phyloP scores from a whole-genome alignment of 257 asterid species.

The Capsicum baccatum region DNA sequence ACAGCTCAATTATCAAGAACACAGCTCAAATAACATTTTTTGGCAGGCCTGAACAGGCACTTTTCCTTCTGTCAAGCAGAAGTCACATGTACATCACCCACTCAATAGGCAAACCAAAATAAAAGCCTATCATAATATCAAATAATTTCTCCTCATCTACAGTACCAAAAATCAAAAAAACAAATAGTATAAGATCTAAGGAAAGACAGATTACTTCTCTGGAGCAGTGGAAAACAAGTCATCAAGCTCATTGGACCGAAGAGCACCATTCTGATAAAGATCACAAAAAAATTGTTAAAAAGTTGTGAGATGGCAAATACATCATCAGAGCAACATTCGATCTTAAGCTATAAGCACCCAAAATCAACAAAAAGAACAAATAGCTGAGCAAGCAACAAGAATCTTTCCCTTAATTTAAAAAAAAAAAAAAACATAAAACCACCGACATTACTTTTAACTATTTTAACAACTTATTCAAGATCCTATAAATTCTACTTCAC shows the following conservation, averaged over 20 bases:
- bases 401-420: neutral
- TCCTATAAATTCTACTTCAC: neutral
- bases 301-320: constrained; percentile 12
- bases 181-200: constrained; percentile 10
- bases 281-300: constrained; percentile 27
- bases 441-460: neutral
- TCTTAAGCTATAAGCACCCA: constrained; percentile 29
- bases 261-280: constrained; percentile 83
- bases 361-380: neutral
- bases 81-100: neutral
- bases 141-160: neutral
- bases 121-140: neutral
- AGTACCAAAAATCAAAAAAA: constrained; percentile 4
- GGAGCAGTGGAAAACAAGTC: constrained; percentile 96
- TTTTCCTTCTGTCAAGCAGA: neutral
- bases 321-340: neutral
- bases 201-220: constrained; percentile 72
- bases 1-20: constrained; percentile 5
- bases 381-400: constrained; percentile 3
- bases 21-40: neutral
- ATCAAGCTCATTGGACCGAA: constrained; percentile 82
- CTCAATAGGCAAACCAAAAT: neutral
- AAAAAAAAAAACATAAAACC: neutral
- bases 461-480: neutral
- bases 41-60: neutral